Evolutionary conservation across 805 yeast genomes (phyloP).

Genomic region (Metschnikowia matae): DNA sequence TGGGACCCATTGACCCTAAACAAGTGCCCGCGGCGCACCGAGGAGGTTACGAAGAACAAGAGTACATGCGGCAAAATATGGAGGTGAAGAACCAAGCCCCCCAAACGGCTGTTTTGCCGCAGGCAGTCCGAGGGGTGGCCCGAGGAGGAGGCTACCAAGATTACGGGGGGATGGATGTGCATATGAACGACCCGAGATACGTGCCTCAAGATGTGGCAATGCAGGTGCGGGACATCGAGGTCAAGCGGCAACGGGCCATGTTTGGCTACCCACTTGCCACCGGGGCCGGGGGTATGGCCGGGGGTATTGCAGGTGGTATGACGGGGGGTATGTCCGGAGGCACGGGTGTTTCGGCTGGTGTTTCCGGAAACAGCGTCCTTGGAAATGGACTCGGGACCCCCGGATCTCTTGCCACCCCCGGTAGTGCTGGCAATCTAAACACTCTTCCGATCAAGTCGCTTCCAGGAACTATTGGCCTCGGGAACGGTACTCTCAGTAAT

Average conservation of each 20-base stretch:
- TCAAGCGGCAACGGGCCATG: constrained; percentile 11
- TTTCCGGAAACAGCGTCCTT: too few relatives aligned
- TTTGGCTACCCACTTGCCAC: constrained; percentile 11
- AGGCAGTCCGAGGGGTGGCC: neutral
- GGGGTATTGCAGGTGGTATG: neutral
- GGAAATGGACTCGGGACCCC: too few relatives aligned
- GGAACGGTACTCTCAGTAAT: too few relatives aligned
- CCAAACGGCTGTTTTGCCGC: constrained; percentile 12
- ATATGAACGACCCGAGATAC: constrained; percentile 14
- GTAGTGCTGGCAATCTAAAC: too few relatives aligned
- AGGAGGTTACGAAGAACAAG: constrained; percentile 15
- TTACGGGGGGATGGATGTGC: constrained; percentile 5
- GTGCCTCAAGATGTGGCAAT: constrained; percentile 13
- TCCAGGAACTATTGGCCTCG: too few relatives aligned
- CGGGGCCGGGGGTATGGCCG: neutral
- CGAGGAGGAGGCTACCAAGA: neutral
- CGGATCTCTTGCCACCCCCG: too few relatives aligned
- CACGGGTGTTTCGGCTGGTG: too few relatives aligned
- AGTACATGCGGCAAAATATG: constrained; percentile 10
- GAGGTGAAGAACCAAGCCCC: constrained; percentile 17
- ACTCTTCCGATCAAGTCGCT: too few relatives aligned
- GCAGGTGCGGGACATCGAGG: constrained; percentile 15
- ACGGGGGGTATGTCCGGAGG: neutral
- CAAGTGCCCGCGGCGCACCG: constrained; percentile 7
- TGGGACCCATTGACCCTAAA: constrained; percentile 14